These are phyloP conservation scores for Diaporthe vexans DNA, from an alignment of 2,329 filamentous ascomycete genomes.

Conservation along the genomic window DNA sequence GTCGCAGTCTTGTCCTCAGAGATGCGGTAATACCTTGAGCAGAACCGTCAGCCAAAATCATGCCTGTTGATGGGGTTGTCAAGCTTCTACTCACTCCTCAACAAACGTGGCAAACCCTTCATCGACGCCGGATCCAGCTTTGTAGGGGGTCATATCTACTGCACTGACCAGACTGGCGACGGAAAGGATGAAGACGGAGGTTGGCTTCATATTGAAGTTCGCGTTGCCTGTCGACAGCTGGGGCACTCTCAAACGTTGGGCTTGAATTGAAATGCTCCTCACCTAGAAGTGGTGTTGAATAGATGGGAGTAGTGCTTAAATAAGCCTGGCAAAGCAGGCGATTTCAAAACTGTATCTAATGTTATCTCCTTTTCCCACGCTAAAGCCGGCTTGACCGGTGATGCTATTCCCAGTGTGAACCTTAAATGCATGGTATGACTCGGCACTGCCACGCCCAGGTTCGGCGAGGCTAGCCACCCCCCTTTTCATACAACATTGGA, in stretches of 20 bases:
- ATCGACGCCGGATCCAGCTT: constrained; percentile 34
- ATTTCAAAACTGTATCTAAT: neutral
- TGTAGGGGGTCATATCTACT: constrained; percentile 39
- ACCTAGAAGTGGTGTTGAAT: neutral
- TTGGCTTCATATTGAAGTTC: neutral
- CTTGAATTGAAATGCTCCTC: neutral
- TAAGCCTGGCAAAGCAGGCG: neutral
- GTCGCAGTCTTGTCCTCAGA: constrained; percentile 39
- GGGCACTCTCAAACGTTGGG: neutral
- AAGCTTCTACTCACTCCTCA: constrained; percentile 1
- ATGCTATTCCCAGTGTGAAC: constrained; percentile 27
- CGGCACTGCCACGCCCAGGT: constrained; percentile 4
- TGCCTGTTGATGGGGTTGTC: too few species aligned
- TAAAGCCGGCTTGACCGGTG: constrained; percentile 16
- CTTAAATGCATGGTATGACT: constrained; percentile 27
- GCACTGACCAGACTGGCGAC: constrained; percentile 20
- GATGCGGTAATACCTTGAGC: constrained; percentile 27
- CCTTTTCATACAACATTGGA: neutral
- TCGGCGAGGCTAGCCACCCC: neutral
- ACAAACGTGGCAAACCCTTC: constrained; percentile 37
- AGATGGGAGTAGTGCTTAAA: neutral
- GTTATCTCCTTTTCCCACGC: neutral
- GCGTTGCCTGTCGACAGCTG: neutral
- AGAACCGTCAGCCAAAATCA: neutral
- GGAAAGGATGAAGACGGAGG: neutral